Evolutionary conservation across 352 stramenopile genomes (phyloP).

Genomic region (Phytophthora kernoviae): DNA sequence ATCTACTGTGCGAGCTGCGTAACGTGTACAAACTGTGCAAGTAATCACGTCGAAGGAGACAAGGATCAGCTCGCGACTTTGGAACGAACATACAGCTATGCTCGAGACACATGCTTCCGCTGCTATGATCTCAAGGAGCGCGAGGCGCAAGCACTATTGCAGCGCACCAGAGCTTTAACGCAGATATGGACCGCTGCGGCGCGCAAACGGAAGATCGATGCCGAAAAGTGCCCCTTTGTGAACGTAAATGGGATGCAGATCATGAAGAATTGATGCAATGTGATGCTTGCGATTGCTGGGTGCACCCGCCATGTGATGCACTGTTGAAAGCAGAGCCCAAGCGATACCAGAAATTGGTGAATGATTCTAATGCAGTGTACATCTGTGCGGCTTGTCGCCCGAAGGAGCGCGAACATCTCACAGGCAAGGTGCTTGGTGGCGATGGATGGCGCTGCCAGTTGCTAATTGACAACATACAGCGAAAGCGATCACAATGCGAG

Average conservation of each 20-base stretch:
- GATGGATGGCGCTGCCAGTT: conserved; percentile 73
- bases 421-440: conserved; percentile 18
- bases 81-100: conserved; percentile 70
- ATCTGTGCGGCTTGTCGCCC: conserved; percentile 73
- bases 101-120: conserved; percentile 57
- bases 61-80: conserved; percentile 30
- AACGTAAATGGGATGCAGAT: conserved; percentile 65
- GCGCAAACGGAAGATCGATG: conserved; percentile 58
- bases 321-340: conserved; percentile 62
- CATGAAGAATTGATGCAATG: conserved; percentile 89
- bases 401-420: conserved; percentile 61
- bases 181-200: conserved; percentile 65
- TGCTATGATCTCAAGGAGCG: conserved; percentile 60
- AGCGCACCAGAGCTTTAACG: conserved; percentile 57
- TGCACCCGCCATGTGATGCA: conserved; percentile 76
- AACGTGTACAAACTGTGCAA: conserved; percentile 56
- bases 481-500: conserved; percentile 60
- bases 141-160: conserved; percentile 49
- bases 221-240: conserved; percentile 81
- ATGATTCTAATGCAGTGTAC: conserved; percentile 72
- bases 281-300: conserved; percentile 86
- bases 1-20: conserved; percentile 81
- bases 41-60: conserved; percentile 14
- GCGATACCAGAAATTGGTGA: conserved; percentile 69
- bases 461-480: conserved; percentile 74